A percentile compares a stretch with the other conserved stretches of the same genome.
phyloP scores from a whole-genome alignment of 1,284 basidiomycete genomes.

The Apiotrichum brassicae region DNA sequence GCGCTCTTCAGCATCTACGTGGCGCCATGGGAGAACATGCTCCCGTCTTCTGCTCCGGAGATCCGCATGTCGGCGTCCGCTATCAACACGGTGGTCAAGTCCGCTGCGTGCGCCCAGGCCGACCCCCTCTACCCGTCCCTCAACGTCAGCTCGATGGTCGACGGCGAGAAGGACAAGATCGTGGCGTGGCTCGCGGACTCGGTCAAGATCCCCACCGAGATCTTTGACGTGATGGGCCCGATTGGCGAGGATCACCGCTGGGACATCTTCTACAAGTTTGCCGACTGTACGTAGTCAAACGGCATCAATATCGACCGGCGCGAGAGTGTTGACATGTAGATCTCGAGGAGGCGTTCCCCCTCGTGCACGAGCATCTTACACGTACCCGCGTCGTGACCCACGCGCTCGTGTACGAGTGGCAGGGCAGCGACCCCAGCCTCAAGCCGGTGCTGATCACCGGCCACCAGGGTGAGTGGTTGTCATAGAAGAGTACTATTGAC shows the following conservation, averaged over 20 bases:
- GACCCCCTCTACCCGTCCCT: constrained; percentile 3
- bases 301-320: too few relatives aligned
- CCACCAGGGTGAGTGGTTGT: constrained; percentile 51
- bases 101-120: not conserved
- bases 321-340: constrained; percentile 22
- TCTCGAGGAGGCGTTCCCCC: constrained; percentile 43
- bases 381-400: constrained; percentile 59
- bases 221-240: constrained; percentile 44
- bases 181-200: constrained; percentile 35
- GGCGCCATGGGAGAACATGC: too few relatives aligned
- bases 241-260: constrained; percentile 44
- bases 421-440: constrained; percentile 54
- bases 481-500: too few relatives aligned
- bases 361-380: constrained; percentile 51
- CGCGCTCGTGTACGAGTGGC: constrained; percentile 60
- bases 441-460: constrained; percentile 62
- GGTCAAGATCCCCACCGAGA: constrained; percentile 43
- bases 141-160: constrained; percentile 20
- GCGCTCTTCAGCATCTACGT: too few relatives aligned
- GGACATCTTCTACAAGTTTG: constrained; percentile 45
- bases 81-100: too few relatives aligned
- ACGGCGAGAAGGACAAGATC: constrained; percentile 27
- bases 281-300: constrained; percentile 32
- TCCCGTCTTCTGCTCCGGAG: too few relatives aligned
- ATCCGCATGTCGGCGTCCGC: too few relatives aligned